A percentile compares a stretch with the other conserved stretches of the same genome.
These are phyloP conservation scores for Crithidia sp. DNA, from an alignment of 208 protist species.

Conservation along the genomic window DNA sequence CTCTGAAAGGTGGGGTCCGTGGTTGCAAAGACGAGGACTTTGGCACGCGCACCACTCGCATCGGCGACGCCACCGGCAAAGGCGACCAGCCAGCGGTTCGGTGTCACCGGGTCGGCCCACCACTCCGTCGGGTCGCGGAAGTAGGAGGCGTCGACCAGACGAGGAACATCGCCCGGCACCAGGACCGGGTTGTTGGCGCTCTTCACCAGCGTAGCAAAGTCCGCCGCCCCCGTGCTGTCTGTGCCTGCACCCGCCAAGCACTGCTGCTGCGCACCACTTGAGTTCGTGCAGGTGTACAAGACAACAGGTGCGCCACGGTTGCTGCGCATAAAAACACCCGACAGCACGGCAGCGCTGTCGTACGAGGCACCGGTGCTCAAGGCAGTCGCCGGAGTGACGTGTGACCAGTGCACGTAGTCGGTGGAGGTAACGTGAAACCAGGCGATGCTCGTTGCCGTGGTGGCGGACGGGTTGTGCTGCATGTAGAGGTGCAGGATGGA, in stretches of 20 bases:
- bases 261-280: slow-evolving; percentile 27
- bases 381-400: slow-evolving; percentile 5
- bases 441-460: slow-evolving; percentile 27
- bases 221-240: not conserved
- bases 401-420: slow-evolving; percentile 47
- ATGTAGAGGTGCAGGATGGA: slow-evolving; percentile 46
- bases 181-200: slow-evolving; percentile 34
- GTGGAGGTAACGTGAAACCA: slow-evolving; percentile 50
- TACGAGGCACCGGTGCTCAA: slow-evolving; percentile 36
- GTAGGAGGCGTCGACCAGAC: slow-evolving; percentile 10
- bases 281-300: slow-evolving; percentile 43
- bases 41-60: slow-evolving; percentile 6
- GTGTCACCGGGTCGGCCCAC: slow-evolving; percentile 33
- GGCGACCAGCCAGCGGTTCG: slow-evolving; percentile 36
- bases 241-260: slow-evolving; percentile 31
- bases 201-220: slow-evolving; percentile 31
- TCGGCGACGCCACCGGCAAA: slow-evolving; percentile 32
- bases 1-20: slow-evolving; percentile 34
- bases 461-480: slow-evolving; percentile 53
- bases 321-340: slow-evolving; percentile 37
- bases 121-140: slow-evolving; percentile 51
- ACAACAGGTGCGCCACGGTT: slow-evolving; percentile 19
- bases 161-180: slow-evolving; percentile 19
- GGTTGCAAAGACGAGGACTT: slow-evolving; percentile 39
- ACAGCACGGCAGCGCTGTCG: slow-evolving; percentile 35